Percentiles rank a stretch among this genome's conserved stretches.
These are phyloP conservation scores for Gossypium ekmanianum DNA, from an alignment of 345 rosid genomes.

Conservation along the genomic window DNA sequence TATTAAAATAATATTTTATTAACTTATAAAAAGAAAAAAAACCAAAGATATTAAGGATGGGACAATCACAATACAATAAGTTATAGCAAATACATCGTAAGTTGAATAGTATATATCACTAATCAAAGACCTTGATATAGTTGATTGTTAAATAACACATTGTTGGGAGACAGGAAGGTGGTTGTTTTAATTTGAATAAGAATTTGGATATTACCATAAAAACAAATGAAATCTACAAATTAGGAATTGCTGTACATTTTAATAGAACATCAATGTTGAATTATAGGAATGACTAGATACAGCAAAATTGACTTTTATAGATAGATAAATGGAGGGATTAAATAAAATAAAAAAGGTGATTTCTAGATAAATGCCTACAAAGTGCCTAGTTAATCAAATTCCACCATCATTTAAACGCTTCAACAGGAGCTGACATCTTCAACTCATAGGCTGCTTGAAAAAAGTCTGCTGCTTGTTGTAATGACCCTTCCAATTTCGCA, in stretches of 20 bases:
- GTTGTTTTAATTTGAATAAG: neutral
- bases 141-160: no score
- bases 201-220: neutral
- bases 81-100: no score
- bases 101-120: no score
- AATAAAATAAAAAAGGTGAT: no score
- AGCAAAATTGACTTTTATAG: slow-evolving; percentile 8
- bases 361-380: slow-evolving; percentile 13
- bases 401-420: slow-evolving; percentile 35
- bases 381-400: neutral
- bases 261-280: neutral
- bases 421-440: slow-evolving; percentile 66
- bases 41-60: no score
- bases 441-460: slow-evolving; percentile 94
- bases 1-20: no score
- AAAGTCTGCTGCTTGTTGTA: slow-evolving; percentile 83
- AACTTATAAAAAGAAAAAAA: no score
- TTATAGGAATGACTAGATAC: neutral
- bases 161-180: no score
- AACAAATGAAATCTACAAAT: neutral
- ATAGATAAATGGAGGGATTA: neutral
- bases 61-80: no score
- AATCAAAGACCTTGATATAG: no score
- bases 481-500: slow-evolving; percentile 71
- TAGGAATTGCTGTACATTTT: slow-evolving; percentile 7